Conservation (phyloP, 1,284 basidiomycete species). For the Psilocybe mexicana region DNA sequence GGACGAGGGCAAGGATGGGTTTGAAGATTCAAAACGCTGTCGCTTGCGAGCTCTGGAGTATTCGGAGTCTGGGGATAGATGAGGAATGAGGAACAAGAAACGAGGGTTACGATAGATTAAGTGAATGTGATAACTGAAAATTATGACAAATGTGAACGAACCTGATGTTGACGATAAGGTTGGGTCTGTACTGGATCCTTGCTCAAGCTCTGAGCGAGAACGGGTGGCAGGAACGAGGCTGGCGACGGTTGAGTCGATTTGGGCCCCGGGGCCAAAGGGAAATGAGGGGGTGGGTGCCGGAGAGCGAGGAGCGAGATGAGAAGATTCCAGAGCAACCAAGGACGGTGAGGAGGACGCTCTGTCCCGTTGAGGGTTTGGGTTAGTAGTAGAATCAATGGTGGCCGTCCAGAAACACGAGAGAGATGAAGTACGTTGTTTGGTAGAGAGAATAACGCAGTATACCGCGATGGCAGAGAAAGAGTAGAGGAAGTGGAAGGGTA, state of each 20-base stretch:
- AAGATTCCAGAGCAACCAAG: constrained; percentile 46
- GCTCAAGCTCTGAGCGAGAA: constrained; percentile 62
- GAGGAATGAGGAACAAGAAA: constrained; percentile 14
- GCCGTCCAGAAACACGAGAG: constrained; percentile 34
- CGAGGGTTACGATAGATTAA: constrained; percentile 22
- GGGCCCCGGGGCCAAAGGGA: constrained; percentile 23
- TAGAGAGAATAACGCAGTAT: constrained; percentile 6
- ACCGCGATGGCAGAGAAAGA: constrained; percentile 9
- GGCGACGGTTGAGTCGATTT: constrained; percentile 22
- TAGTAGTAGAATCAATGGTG: constrained; percentile 72
- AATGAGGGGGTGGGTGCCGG: constrained; percentile 29
- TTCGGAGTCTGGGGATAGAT: constrained; percentile 47
- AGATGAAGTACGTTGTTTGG: constrained; percentile 9
- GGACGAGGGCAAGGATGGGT: constrained; percentile 27
- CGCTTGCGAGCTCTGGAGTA: constrained; percentile 63
- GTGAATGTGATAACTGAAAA: constrained; percentile 19
- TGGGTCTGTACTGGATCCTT: constrained; percentile 36
- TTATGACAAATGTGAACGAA: constrained; percentile 23
- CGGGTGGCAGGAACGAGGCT: constrained; percentile 64
- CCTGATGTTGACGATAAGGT: constrained; percentile 28
- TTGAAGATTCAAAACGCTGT: constrained; percentile 52
- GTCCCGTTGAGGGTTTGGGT: constrained; percentile 58
- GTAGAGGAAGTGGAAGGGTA: constrained; percentile 7
- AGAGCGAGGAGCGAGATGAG: constrained; percentile 26
- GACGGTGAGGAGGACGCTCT: constrained; percentile 45